Percentiles rank a stretch among this genome's conserved stretches.
Evolutionary conservation across 2,329 filamentous ascomycete species (phyloP).

Genomic region (Aspergillus niger): DNA sequence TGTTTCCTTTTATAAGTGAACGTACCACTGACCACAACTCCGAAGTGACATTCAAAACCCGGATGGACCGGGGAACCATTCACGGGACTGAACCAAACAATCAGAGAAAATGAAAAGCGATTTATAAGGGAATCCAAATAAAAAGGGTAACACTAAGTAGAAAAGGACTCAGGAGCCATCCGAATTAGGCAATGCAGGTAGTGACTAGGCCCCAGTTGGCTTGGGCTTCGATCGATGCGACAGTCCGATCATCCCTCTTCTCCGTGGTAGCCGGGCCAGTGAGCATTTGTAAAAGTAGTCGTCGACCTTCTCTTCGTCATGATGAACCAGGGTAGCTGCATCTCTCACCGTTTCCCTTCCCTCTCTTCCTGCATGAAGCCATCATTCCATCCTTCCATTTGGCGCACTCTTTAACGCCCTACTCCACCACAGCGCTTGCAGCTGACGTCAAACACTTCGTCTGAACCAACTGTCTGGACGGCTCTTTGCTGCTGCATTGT

Average conservation of each 20-base stretch:
- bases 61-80: too few species aligned
- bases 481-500: neutral
- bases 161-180: neutral
- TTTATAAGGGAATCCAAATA: too few species aligned
- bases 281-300: neutral
- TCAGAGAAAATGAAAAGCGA: too few species aligned
- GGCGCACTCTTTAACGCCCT: neutral
- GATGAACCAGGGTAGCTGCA: neutral
- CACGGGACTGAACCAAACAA: neutral
- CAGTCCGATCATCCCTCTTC: neutral
- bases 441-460: slow-evolving; percentile 4
- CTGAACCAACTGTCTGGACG: neutral
- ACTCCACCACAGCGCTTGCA: neutral
- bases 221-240: neutral
- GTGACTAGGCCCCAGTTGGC: neutral
- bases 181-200: neutral
- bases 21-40: too few species aligned
- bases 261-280: neutral
- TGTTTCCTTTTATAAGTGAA: too few species aligned
- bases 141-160: too few species aligned
- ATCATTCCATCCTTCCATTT: neutral
- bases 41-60: too few species aligned
- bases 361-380: neutral
- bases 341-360: neutral
- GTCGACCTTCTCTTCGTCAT: neutral